These are phyloP conservation scores for Candida endomychidarum DNA, from an alignment of 805 yeast species.

Conservation along the genomic window DNA sequence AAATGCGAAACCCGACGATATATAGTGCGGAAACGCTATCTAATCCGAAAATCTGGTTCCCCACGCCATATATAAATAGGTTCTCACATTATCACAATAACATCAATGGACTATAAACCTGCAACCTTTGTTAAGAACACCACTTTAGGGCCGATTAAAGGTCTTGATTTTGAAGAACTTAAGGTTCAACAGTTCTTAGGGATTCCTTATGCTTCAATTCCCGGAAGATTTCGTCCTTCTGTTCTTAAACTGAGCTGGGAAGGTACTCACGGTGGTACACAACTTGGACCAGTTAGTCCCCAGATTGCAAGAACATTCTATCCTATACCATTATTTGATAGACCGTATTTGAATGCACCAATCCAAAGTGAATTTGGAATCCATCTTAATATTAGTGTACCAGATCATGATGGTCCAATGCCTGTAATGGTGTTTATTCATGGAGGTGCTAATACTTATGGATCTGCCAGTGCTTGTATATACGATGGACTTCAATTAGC, in stretches of 20 bases:
- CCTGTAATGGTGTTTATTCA: constrained; percentile 9
- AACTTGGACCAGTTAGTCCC: background rate
- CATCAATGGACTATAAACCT: background rate
- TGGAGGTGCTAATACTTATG: constrained; percentile 8
- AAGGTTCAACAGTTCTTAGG: background rate
- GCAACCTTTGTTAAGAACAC: background rate
- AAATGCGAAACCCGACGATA: no score
- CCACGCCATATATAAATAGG: background rate
- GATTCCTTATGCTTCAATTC: background rate
- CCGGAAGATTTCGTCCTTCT: background rate
- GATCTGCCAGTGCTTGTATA: constrained; percentile 1
- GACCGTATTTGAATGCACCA: background rate
- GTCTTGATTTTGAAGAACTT: background rate
- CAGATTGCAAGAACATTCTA: background rate
- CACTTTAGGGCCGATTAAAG: background rate
- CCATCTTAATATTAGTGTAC: background rate
- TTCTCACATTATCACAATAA: background rate
- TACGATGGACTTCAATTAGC: constrained; percentile 5
- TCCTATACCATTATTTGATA: background rate
- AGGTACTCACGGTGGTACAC: background rate
- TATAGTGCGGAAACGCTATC: background rate
- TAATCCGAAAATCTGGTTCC: background rate
- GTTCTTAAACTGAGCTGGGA: background rate
- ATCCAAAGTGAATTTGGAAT: background rate
- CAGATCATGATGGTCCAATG: background rate